Conservation (phyloP, 768 basidiomycete species). For the Holtermanniella nyarrowii region DNA sequence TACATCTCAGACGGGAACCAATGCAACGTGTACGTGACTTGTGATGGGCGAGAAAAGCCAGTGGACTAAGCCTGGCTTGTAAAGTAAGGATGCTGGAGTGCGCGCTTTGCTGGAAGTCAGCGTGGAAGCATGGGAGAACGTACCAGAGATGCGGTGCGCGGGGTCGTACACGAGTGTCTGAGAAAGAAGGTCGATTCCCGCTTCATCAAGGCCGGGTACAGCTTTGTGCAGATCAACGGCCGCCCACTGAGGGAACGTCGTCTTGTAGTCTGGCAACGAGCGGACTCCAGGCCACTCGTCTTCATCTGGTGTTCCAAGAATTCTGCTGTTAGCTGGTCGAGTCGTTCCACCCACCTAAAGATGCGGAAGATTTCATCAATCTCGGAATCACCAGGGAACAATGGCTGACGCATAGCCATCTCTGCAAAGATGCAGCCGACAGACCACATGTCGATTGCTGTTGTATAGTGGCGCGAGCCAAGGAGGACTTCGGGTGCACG, state of each 20-base stretch:
- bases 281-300: slow-evolving; percentile 84
- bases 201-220: slow-evolving; percentile 63
- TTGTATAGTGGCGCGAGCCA: slow-evolving; percentile 90
- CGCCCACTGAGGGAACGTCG: slow-evolving; percentile 93
- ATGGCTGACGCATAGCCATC: slow-evolving; percentile 84
- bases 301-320: slow-evolving; percentile 89
- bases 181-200: slow-evolving; percentile 71
- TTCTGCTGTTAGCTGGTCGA: slow-evolving; percentile 46
- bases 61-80: not conserved
- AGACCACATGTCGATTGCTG: slow-evolving; percentile 99
- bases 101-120: slow-evolving; percentile 50
- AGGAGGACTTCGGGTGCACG: slow-evolving; percentile 95
- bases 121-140: slow-evolving; percentile 18
- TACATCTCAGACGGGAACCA: not conserved
- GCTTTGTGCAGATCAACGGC: slow-evolving; percentile 56
- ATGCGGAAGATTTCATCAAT: slow-evolving; percentile 99
- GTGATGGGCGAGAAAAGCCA: not conserved
- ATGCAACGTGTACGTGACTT: not conserved
- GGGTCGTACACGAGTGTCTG: slow-evolving; percentile 75
- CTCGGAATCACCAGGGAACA: slow-evolving; percentile 98
- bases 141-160: slow-evolving; percentile 83
- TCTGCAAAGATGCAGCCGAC: slow-evolving; percentile 96
- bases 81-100: slow-evolving; percentile 48
- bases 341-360: slow-evolving; percentile 59
- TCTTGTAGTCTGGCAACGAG: slow-evolving; percentile 83